Evolutionary conservation across 352 stramenopile genomes (phyloP).

Genomic region (Phytopythium vexans): DNA sequence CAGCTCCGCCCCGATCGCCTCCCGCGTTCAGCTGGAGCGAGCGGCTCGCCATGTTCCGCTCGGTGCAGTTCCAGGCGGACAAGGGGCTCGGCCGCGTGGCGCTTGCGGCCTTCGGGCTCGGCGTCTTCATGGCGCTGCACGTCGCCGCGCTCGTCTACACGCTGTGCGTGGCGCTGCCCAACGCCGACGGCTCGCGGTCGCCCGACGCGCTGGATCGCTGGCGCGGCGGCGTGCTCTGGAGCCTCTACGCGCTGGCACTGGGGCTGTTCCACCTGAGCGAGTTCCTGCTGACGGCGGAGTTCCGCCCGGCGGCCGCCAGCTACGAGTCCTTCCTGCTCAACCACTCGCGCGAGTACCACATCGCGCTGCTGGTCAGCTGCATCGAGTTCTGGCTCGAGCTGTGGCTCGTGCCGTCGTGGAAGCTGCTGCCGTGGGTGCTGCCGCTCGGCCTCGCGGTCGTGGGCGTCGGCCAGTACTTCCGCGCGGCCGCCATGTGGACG

Average conservation of each 20-base stretch:
- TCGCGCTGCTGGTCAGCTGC: constrained; percentile 76
- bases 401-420: constrained; percentile 71
- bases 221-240: constrained; percentile 63
- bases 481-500: constrained; percentile 91
- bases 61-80: constrained; percentile 73
- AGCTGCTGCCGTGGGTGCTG: constrained; percentile 60
- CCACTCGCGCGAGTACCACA: constrained; percentile 88
- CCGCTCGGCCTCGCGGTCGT: constrained; percentile 66
- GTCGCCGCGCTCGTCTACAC: constrained; percentile 39
- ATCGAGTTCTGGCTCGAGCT: constrained; percentile 92
- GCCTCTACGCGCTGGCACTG: constrained; percentile 71
- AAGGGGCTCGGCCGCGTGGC: constrained; percentile 72
- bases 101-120: constrained; percentile 70
- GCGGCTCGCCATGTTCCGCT: constrained; percentile 49
- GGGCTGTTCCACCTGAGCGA: constrained; percentile 84
- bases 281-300: constrained; percentile 80
- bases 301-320: constrained; percentile 69
- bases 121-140: constrained; percentile 73
- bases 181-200: constrained; percentile 6
- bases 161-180: constrained; percentile 17
- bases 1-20: too few species aligned
- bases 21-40: neutral
- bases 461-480: constrained; percentile 82
- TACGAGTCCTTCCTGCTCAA: constrained; percentile 91
- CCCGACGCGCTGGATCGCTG: constrained; percentile 23